Base-by-base conservation (phyloP, 2,329 filamentous ascomycete genomes). In the Talaromyces sp. region DNA sequence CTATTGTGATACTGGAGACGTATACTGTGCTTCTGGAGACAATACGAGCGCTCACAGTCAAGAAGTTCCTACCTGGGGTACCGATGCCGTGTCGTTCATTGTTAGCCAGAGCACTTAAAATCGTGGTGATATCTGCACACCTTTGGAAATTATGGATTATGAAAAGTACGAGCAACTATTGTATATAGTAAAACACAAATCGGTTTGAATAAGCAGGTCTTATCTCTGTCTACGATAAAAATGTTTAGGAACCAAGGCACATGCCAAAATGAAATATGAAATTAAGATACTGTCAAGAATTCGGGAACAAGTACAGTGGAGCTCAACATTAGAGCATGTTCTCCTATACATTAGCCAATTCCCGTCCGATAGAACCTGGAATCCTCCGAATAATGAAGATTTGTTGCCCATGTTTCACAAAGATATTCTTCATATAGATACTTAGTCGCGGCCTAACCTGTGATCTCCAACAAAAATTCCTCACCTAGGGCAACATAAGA, bases 21-120 rank as follows among this genome's bases (percentile, higher is more conserved):
- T 57, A 35, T 57, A 57, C 54, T 57, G 54, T 19, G 54, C 54
- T 25, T 57, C 54, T 37, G 54, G 54, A 39, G 54, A 57, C 33
- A 22, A 37, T 39, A 22, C 54, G n/a, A 57, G 31, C 33, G 54
- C 33, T 57, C 54, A 57, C 54, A 11, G 54, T 17, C 33, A 57
- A 37, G 54, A 57, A 22, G 33, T 57, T 39, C 54, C 54, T 1
- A 57, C 54, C n/a, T 57, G 54, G 54, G 54, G 54, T 17, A 39
- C 33, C 35, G 54, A 8, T 37, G 54, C 54, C 25, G 54, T 57
- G 17, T 10, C 2, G 17, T 57, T 57, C 17, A 57, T 57, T 39
- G 54, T 57, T 19, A 57, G 9, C 11, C 25, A 22, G 54, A 57
- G 54, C 54, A 57, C 54, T 5, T 57, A 57, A 57, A 33, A 11